These are phyloP conservation scores for Tolypocladium capitatum DNA, from an alignment of 2,329 filamentous ascomycete genomes.

Conservation along the genomic window DNA sequence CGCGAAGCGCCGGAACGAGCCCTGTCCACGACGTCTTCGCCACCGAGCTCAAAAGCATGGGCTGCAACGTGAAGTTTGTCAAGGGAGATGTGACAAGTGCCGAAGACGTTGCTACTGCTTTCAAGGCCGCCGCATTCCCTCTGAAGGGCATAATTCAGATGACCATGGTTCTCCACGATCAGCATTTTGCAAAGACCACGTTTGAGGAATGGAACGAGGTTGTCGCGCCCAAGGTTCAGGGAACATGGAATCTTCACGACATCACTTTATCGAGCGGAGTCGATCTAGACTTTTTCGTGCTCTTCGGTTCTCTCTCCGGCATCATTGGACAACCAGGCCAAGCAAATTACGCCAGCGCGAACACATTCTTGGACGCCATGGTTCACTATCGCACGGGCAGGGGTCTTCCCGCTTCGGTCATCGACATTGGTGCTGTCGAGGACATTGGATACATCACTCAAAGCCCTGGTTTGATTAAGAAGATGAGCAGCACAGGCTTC, in stretches of 20 bases:
- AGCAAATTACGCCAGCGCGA: background rate
- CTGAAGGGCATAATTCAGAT: background rate
- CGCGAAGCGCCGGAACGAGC: background rate
- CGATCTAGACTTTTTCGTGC: background rate
- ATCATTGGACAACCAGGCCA: background rate
- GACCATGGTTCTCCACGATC: background rate
- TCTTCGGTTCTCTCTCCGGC: background rate
- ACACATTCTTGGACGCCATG: background rate
- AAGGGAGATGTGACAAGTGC: constrained; percentile 3
- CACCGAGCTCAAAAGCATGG: background rate
- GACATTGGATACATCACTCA: background rate
- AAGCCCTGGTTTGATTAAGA: too few species aligned
- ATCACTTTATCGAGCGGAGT: background rate
- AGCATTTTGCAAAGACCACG: background rate
- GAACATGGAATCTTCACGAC: background rate
- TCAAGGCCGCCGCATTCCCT: background rate
- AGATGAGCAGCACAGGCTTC: background rate
- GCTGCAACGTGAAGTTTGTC: constrained; percentile 3
- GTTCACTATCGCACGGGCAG: background rate
- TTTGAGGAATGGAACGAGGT: background rate
- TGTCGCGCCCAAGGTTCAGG: background rate
- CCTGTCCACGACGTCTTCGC: constrained; percentile 1
- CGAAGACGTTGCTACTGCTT: constrained; percentile 2
- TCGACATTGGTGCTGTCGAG: background rate
- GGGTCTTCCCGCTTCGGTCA: background rate